A percentile compares a stretch with the other conserved stretches of the same genome.
Conservation (phyloP, 306 rosid species). For the Cucurbita moschata region DNA sequence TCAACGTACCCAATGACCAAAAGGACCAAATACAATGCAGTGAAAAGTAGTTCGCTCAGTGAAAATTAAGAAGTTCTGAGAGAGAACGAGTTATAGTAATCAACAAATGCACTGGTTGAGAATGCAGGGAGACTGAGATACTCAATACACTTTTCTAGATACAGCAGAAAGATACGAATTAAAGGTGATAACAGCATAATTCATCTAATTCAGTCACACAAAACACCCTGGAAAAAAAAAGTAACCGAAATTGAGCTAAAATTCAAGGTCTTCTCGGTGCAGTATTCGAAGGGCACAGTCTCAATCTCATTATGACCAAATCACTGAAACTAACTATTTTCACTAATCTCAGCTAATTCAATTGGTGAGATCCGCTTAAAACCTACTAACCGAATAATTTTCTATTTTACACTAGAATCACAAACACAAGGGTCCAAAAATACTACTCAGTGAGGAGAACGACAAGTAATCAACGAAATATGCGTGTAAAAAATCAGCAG, state of each 20-base stretch:
- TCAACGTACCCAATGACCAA: neutral
- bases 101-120: neutral
- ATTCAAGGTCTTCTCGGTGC: neutral
- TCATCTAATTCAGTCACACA: neutral
- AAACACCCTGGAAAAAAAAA: neutral
- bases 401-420: neutral
- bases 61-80: neutral
- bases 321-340: neutral
- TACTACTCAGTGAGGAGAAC: neutral
- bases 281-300: no score
- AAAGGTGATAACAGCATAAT: neutral
- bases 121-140: neutral
- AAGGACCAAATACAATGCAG: neutral
- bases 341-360: neutral
- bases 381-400: neutral
- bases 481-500: neutral
- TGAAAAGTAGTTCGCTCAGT: neutral
- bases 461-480: neutral
- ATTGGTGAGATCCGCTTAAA: neutral
- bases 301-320: neutral
- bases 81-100: neutral
- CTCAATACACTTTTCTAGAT: neutral
- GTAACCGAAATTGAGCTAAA: neutral
- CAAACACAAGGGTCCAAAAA: constrained; percentile 8
- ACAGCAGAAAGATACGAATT: neutral